Conservation (phyloP, 371 early-diverging fungal genomes). For the Actinomucor elegans region DNA sequence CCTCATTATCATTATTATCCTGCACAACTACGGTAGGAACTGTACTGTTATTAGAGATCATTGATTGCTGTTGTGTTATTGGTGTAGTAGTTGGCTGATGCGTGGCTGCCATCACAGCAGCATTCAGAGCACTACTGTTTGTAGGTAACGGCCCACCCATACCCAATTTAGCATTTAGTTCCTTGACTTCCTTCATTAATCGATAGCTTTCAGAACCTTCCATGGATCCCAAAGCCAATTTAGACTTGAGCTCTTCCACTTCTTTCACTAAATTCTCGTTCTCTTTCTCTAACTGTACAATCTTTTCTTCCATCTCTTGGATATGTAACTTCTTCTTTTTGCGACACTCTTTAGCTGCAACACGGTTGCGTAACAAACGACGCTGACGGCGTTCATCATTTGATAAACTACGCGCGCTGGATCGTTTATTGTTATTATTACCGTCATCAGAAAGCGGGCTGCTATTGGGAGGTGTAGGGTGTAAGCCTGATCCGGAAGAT, state of each 20-base stretch:
- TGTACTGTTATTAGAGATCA: no score
- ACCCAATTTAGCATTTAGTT: conserved; percentile 69
- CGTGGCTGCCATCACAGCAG: neutral
- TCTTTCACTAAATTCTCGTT: conserved; percentile 61
- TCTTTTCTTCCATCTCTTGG: conserved; percentile 69
- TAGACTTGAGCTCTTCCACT: conserved; percentile 66
- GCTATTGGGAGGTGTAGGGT: neutral
- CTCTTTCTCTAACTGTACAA: conserved; percentile 63
- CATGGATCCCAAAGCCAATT: conserved; percentile 62
- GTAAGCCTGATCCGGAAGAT: neutral
- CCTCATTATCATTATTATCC: no score
- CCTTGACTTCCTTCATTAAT: conserved; percentile 65
- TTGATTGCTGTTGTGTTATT: no score
- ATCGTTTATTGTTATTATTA: conserved; percentile 22
- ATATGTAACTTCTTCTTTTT: conserved; percentile 83
- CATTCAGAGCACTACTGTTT: conserved; percentile 11
- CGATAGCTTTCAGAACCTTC: conserved; percentile 58
- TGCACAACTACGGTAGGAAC: no score
- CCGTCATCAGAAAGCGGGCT: conserved; percentile 12
- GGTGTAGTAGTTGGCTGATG: conserved; percentile 1
- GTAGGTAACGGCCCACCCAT: conserved; percentile 41
- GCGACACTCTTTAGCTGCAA: conserved; percentile 84
- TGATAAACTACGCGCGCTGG: conserved; percentile 43
- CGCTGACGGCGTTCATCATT: conserved; percentile 78
- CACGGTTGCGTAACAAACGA: conserved; percentile 70